Percentiles rank a stretch among this genome's conserved stretches.
Conservation (phyloP, 2,329 filamentous ascomycete genomes). For the Exophiala phaeomuriformis region DNA sequence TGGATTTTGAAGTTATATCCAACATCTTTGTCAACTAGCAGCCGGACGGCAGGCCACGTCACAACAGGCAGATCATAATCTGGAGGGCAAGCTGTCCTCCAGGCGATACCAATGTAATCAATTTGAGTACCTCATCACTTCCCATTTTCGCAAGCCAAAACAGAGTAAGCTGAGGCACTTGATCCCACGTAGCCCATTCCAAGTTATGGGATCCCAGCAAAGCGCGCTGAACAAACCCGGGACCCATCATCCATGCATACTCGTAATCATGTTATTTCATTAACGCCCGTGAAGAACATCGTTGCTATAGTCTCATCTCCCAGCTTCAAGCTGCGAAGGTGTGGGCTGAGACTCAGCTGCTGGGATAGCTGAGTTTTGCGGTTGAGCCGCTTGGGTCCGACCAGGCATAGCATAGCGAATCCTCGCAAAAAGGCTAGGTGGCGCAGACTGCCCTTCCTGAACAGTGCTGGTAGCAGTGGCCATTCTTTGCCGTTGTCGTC, state of each 20-base stretch:
- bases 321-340: conserved; percentile 23
- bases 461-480: conserved; percentile 1
- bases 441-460: neutral
- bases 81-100: no score
- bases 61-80: no score
- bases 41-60: no score
- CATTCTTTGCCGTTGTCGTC: conserved; percentile 1
- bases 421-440: conserved; percentile 9
- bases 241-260: conserved; percentile 6
- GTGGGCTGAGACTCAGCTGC: conserved; percentile 15
- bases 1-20: conserved; percentile 1
- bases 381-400: conserved; percentile 4
- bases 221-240: neutral
- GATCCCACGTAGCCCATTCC: neutral
- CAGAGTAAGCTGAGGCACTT: neutral
- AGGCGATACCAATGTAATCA: no score
- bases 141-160: no score
- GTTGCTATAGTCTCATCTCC: conserved; percentile 7
- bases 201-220: neutral
- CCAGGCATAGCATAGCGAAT: conserved; percentile 11
- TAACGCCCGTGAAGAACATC: conserved; percentile 8
- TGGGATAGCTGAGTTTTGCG: neutral
- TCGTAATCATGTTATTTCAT: conserved; percentile 18
- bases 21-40: neutral
- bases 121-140: no score